These are phyloP conservation scores for Orbilia brochopaga DNA, from an alignment of 2,329 filamentous ascomycete species.

Conservation along the genomic window DNA sequence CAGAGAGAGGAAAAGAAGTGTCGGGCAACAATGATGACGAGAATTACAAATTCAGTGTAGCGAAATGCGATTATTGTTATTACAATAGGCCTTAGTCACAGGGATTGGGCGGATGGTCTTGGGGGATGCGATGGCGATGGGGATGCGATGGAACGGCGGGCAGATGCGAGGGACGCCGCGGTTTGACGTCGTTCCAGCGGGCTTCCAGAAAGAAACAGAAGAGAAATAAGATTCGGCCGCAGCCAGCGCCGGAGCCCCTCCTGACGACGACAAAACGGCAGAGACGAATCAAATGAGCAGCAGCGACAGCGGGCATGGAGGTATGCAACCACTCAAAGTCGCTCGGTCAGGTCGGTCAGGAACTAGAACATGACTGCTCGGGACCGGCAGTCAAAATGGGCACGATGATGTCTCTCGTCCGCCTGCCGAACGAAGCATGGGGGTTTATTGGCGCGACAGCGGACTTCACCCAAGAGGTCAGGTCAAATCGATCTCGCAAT, in stretches of 20 bases:
- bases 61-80: conserved; percentile 7
- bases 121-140: conserved; percentile 4
- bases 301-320: conserved; percentile 1
- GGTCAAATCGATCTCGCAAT: conserved; percentile 2
- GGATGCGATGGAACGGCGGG: background rate
- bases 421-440: conserved; percentile 4
- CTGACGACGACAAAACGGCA: background rate
- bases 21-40: background rate
- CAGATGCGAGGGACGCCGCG: conserved; percentile 1
- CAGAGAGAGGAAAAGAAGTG: background rate
- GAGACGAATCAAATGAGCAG: background rate
- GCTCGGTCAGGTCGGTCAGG: no score
- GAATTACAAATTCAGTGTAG: background rate
- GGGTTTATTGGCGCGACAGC: background rate
- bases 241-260: conserved; percentile 17
- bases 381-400: no score
- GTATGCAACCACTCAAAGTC: no score
- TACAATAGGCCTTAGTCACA: conserved; percentile 3
- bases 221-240: background rate
- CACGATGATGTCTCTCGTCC: background rate
- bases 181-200: conserved; percentile 33
- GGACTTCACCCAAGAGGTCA: background rate
- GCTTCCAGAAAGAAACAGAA: conserved; percentile 22
- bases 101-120: background rate
- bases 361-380: no score